phyloP scores from a whole-genome alignment of 805 yeast species.

The Saturnispora halmiae region DNA sequence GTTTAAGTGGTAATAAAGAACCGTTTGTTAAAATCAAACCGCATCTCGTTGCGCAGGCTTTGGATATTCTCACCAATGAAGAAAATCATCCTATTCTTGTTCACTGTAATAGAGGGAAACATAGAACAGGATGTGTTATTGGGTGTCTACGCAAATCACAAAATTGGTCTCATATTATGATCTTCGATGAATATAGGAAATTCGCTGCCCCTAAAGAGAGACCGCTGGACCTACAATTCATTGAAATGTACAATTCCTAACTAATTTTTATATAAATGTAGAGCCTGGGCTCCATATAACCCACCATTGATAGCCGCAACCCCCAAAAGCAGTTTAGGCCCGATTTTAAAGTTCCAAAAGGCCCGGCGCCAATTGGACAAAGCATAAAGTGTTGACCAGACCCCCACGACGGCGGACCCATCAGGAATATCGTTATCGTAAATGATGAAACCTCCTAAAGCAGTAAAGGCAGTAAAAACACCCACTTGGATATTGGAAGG shows the following conservation, averaged over 20 bases:
- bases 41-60: constrained; percentile 66
- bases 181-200: constrained; percentile 89
- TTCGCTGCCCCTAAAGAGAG: constrained; percentile 94
- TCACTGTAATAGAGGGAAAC: constrained; percentile 95
- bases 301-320: constrained; percentile 55
- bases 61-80: constrained; percentile 75
- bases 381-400: constrained; percentile 72
- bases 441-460: constrained; percentile 65
- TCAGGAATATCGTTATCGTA: constrained; percentile 66
- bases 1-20: constrained; percentile 92
- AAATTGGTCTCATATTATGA: constrained; percentile 88
- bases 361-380: constrained; percentile 61
- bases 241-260: constrained; percentile 63
- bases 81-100: constrained; percentile 84
- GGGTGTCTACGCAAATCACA: constrained; percentile 87
- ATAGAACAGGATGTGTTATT: constrained; percentile 91
- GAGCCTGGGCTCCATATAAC: constrained; percentile 52
- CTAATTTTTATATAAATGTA: constrained; percentile 6
- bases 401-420: constrained; percentile 73
- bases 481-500: constrained; percentile 25
- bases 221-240: constrained; percentile 91
- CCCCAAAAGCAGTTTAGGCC: constrained; percentile 51
- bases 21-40: constrained; percentile 73
- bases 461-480: constrained; percentile 53
- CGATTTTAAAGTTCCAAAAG: constrained; percentile 43